Evolutionary conservation across 1,284 basidiomycete species (phyloP).

Genomic region (Farysia itapuensis): DNA sequence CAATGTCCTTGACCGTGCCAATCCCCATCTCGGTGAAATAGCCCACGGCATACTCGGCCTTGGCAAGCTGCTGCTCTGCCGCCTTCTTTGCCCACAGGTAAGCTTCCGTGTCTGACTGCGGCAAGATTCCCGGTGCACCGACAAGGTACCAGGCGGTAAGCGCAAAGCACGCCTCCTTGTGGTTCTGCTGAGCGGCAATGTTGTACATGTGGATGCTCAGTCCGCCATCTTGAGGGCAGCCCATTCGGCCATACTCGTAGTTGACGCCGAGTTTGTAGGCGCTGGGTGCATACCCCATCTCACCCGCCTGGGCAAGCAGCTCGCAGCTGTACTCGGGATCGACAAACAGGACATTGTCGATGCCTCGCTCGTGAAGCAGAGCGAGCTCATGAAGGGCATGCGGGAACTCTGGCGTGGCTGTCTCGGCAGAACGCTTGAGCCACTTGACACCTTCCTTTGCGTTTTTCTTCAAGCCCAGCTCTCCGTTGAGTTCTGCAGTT

Average conservation of each 20-base stretch:
- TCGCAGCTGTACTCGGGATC: constrained; percentile 94
- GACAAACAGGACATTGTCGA: constrained; percentile 94
- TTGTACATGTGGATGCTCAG: constrained; percentile 95
- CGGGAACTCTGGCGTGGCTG: constrained; percentile 77
- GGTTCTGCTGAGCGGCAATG: constrained; percentile 80
- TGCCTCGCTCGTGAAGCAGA: constrained; percentile 87
- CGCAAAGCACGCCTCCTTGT: constrained; percentile 95
- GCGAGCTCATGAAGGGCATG: constrained; percentile 95
- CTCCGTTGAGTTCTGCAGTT: constrained; percentile 93
- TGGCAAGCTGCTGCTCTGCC: constrained; percentile 57
- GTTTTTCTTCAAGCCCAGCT: constrained; percentile 79
- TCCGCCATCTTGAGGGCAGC: constrained; percentile 95
- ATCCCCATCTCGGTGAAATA: constrained; percentile 81
- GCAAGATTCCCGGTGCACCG: constrained; percentile 92
- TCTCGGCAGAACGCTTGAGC: constrained; percentile 92
- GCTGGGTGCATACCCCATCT: constrained; percentile 92
- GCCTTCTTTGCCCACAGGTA: constrained; percentile 65
- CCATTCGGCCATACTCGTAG: constrained; percentile 98
- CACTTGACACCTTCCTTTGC: constrained; percentile 97
- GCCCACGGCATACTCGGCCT: constrained; percentile 79
- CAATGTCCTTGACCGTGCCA: constrained; percentile 60
- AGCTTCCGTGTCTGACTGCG: constrained; percentile 96
- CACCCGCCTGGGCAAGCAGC: constrained; percentile 88
- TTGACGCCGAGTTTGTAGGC: constrained; percentile 96
- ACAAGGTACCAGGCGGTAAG: constrained; percentile 99